Conservation (phyloP, 2,329 filamentous ascomycete genomes). For the Ophiostoma novo-ulmi region DNA sequence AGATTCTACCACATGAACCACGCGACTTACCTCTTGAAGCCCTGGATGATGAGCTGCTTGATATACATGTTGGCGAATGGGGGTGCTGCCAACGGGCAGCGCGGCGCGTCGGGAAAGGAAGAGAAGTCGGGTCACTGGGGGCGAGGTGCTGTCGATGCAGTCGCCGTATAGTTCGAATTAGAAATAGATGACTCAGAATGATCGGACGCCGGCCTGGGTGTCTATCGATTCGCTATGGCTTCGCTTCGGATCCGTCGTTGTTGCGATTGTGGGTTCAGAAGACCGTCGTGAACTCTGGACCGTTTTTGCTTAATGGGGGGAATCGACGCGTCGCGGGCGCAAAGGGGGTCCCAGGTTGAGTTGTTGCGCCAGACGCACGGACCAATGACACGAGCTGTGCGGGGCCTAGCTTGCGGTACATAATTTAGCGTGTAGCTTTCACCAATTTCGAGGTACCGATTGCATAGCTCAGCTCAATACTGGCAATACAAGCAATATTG, state of each 20-base stretch:
- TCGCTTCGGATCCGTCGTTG: slow-evolving; percentile 20
- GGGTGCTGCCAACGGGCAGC: slow-evolving; percentile 32
- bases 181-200: not conserved
- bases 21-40: slow-evolving; percentile 83
- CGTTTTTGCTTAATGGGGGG: slow-evolving; percentile 23
- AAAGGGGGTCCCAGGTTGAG: slow-evolving; percentile 20
- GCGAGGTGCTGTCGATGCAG: not conserved
- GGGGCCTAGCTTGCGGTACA: slow-evolving; percentile 19
- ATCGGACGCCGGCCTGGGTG: slow-evolving; percentile 8
- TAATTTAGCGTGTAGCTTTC: not conserved
- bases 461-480: not conserved
- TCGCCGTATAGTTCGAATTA: not conserved
- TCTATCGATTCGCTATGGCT: slow-evolving; percentile 13
- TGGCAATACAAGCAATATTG: not conserved
- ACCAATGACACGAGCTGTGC: slow-evolving; percentile 22
- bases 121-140: not conserved
- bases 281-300: slow-evolving; percentile 13
- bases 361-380: slow-evolving; percentile 21
- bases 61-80: slow-evolving; percentile 72
- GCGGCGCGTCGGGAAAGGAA: slow-evolving; percentile 20
- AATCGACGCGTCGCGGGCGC: slow-evolving; percentile 27
- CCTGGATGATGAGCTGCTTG: slow-evolving; percentile 99
- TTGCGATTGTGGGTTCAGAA: slow-evolving; percentile 24
- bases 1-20: not conserved
- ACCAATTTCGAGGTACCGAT: not conserved